phyloP scores from a whole-genome alignment of 2,329 filamentous ascomycete species.

The Epichloe glyceriae region DNA sequence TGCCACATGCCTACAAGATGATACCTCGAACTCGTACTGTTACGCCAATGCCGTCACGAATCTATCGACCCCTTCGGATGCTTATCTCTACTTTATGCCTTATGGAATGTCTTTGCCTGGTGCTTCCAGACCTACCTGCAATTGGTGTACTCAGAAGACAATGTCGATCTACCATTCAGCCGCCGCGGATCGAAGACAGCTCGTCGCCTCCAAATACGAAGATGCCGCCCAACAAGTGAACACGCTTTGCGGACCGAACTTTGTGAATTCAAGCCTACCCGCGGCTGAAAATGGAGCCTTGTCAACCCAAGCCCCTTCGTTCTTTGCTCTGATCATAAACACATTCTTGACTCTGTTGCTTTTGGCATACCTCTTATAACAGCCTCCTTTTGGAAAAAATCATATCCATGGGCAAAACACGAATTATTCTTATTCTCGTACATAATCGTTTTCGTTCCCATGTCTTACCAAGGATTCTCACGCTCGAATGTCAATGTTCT shows the following conservation, averaged over 20 bases:
- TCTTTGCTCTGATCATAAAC: not conserved
- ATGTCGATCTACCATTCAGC: conserved; percentile 70
- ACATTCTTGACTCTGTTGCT: conserved; percentile 9
- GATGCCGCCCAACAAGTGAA: conserved; percentile 63
- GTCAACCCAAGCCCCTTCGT: conserved; percentile 9
- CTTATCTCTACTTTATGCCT: conserved; percentile 76
- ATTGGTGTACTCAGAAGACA: conserved; percentile 60
- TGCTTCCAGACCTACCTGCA: conserved; percentile 60
- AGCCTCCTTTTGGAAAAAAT: not conserved
- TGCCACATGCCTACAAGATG: conserved; percentile 65
- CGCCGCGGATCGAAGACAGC: conserved; percentile 50
- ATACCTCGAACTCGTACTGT: conserved; percentile 54
- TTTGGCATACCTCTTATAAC: conserved; percentile 11
- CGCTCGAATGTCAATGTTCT: no score
- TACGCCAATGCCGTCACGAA: conserved; percentile 81
- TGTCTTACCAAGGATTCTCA: no score
- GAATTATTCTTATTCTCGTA: not conserved
- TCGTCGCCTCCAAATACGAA: conserved; percentile 56
- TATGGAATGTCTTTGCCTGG: conserved; percentile 59
- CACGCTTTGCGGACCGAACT: conserved; percentile 43
- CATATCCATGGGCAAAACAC: not conserved
- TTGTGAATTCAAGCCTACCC: conserved; percentile 44
- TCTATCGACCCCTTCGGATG: conserved; percentile 51
- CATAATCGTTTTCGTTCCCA: not conserved
- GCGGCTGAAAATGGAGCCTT: conserved; percentile 14